Evolutionary conservation across 129 eudicot species (phyloP), one percentile per base, ranked within the genome.

Genomic region (Tagetes erecta): DNA sequence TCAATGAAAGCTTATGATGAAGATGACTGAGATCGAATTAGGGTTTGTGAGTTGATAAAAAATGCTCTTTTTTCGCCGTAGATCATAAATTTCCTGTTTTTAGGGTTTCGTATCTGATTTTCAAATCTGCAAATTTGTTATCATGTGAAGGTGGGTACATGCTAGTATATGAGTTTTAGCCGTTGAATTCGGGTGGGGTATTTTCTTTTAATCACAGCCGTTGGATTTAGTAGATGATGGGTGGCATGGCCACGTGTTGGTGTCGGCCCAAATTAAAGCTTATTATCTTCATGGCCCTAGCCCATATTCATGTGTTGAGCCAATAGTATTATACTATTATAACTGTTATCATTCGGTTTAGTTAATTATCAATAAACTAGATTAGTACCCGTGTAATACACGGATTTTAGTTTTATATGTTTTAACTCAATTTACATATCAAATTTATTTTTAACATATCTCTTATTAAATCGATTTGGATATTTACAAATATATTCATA

Each of bases 111-210:
- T 56, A 64, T 76, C 67, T 64, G 35, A 57, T 71, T 71, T 76
- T 63, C 58, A 64, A 70, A 56, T 76, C 14, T 46, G 63, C 14
- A 47, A 64, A 57, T 45, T 64, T 36, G 59, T 50, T 71, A 76
- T 53, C n/a, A 35, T 66, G 84, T 62, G 77, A 44, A 38, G 74
- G 70, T 41, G 49, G 76, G 83, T 73, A 51, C 74, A 57, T 74
- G 27, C 35, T 12, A 56, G 64, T 33, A 33, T 42, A 34, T 42
- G 58, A 11, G 52, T 81, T 81, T 72, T 67, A 78, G 75, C 91
- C 87, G 91, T 83, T 74, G 41, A 83, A 65, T 74, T 77, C 8
- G 63, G 78, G 77, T 77, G 81, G 84, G 80, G 80, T 69, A 67
- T 39, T 10, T 4, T 11, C 39, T 56, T 80, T 86, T 30, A 72